These are phyloP conservation scores for Leucocoprinus sp. DNA, from an alignment of 768 basidiomycete genomes.

Conservation along the genomic window DNA sequence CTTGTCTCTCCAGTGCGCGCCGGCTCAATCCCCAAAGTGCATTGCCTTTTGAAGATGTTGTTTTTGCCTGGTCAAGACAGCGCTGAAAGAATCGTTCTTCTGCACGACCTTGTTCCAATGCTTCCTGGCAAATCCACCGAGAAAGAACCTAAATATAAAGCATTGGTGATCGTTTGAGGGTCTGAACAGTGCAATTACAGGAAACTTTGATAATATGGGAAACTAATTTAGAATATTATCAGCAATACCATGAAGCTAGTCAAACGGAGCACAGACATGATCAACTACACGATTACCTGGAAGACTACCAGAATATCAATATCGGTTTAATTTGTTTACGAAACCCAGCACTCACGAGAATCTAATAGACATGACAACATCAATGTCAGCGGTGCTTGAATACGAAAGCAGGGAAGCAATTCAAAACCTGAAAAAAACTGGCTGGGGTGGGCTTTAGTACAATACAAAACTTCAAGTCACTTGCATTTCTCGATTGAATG, in stretches of 20 bases:
- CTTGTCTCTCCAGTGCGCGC: conserved; percentile 31
- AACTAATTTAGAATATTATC: background rate
- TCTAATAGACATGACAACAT: background rate
- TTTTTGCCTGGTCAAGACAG: conserved; percentile 18
- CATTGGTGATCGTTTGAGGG: no score
- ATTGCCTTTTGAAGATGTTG: conserved; percentile 14
- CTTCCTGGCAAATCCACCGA: conserved; percentile 23
- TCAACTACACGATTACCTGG: conserved; percentile 8
- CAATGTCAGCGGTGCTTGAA: background rate
- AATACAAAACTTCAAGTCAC: background rate
- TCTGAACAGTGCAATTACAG: no score
- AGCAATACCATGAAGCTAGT: background rate
- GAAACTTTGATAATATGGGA: conserved; percentile 10
- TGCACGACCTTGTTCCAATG: conserved; percentile 15
- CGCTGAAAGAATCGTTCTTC: conserved; percentile 16
- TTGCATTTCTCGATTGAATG: conserved; percentile 9
- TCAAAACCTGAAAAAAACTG: background rate
- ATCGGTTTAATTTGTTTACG: no score
- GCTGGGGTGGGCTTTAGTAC: background rate
- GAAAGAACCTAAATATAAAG: conserved; percentile 16
- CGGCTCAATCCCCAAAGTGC: conserved; percentile 25
- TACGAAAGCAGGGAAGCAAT: background rate
- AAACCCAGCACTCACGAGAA: background rate
- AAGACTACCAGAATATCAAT: background rate
- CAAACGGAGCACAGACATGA: conserved; percentile 2